A percentile compares a stretch with the other conserved stretches of the same genome.
These are phyloP conservation scores for Lyophyllum decastes DNA, from an alignment of 768 basidiomycete genomes.

Conservation along the genomic window DNA sequence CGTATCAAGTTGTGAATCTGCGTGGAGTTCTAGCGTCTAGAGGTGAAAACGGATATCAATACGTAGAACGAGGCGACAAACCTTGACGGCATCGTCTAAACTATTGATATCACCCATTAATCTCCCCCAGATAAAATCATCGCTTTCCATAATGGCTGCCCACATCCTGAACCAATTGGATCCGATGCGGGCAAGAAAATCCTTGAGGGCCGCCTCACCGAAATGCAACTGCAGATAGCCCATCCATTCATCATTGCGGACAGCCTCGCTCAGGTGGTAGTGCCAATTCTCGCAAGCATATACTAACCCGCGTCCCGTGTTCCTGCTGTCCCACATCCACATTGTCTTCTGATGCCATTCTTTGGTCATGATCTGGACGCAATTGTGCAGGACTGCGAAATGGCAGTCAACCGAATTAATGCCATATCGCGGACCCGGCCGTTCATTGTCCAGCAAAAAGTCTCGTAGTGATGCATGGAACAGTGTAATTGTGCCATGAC, in stretches of 20 bases:
- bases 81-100: too few relatives aligned
- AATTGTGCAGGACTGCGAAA: background rate
- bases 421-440: background rate
- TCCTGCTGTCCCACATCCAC: background rate
- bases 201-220: background rate
- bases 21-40: too few relatives aligned
- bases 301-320: background rate
- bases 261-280: background rate
- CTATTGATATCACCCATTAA: too few relatives aligned
- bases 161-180: background rate
- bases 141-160: background rate
- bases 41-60: too few relatives aligned
- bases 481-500: background rate
- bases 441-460: background rate
- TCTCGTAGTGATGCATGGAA: background rate
- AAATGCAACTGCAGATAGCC: background rate
- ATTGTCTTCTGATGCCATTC: background rate
- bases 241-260: background rate
- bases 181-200: background rate
- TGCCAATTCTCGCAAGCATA: background rate
- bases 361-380: background rate
- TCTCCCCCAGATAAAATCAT: background rate
- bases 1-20: too few relatives aligned
- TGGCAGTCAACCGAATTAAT: background rate
- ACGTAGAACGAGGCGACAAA: too few relatives aligned